Conservation (phyloP, 257 asterid species). For the Parsonsia alboflavescens region DNA sequence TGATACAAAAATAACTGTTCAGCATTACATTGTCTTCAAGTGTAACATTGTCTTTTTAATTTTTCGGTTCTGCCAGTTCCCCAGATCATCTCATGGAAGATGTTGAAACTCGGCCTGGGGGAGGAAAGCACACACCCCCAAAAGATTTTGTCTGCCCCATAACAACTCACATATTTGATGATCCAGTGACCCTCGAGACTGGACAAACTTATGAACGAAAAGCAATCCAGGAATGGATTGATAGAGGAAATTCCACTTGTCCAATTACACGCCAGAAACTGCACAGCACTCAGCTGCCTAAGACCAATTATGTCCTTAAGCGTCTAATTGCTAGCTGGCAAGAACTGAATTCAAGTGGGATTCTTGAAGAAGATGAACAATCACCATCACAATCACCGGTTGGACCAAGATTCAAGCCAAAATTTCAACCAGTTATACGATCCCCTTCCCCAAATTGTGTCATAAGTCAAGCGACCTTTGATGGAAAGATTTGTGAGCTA, state of each 20-base stretch:
- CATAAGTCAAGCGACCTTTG: slow-evolving; percentile 42
- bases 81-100: slow-evolving; percentile 49
- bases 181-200: slow-evolving; percentile 84
- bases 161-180: slow-evolving; percentile 61
- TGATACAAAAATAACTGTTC: slow-evolving; percentile 12
- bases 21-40: not conserved
- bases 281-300: slow-evolving; percentile 47
- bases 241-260: slow-evolving; percentile 63
- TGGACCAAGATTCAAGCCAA: slow-evolving; percentile 9
- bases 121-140: slow-evolving; percentile 45
- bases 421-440: not conserved
- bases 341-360: slow-evolving; percentile 30
- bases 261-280: slow-evolving; percentile 82
- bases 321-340: slow-evolving; percentile 82
- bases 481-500: slow-evolving; percentile 48
- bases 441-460: slow-evolving; percentile 48
- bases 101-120: slow-evolving; percentile 22
- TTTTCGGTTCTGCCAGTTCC: slow-evolving; percentile 24
- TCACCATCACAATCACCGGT: not conserved
- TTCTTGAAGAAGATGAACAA: slow-evolving; percentile 16
- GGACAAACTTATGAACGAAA: slow-evolving; percentile 74
- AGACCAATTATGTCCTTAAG: slow-evolving; percentile 73
- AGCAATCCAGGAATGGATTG: slow-evolving; percentile 87
- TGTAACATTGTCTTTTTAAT: slow-evolving; percentile 9
- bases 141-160: slow-evolving; percentile 88